Evolutionary conservation across 2,329 filamentous ascomycete genomes (phyloP), one percentile per base, ranked within the genome.

Genomic region (Epichloe hybrida): DNA sequence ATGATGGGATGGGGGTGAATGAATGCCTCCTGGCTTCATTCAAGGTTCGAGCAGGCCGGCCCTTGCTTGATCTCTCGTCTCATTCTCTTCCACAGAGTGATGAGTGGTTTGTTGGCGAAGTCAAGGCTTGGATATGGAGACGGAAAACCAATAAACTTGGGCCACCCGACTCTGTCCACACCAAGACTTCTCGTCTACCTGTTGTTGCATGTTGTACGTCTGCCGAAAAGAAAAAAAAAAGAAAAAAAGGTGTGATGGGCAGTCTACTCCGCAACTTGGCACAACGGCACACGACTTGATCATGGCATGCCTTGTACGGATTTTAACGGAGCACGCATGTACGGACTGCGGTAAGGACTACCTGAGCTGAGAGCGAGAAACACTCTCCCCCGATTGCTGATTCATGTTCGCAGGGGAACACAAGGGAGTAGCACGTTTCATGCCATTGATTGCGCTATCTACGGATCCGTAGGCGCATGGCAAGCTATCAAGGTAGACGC

Each of bases 21-120:
- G 49, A 48, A 52, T 53, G 39, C 15, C 42, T 50, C 15, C 42
- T 50, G 36, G 41, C 48, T 50, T 42, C 40, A 9, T 31, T 31
- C 8, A 31, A 23, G 21, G 17, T 20, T 20, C 20, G n/a, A 42
- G 11, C 36, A 38, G 13, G 36, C n/a, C n/a, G 36, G 40, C 40
- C 40, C 20, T 23, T 42, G n/a, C n/a, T 21, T 21, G 27, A 31
- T 31, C 27, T 31, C 27, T 9, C 27, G 27, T 17, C 39, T 20
- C 40, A 13, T 27, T 27, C 11, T 21, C 40, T 42, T 42, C 40
- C 40, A 7, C 17, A 17, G 40, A 20, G 17, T 17, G 20, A 11
- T 21, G 40, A 42, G 40, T 42, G 40, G 9, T 41, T 11, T 41
- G 17, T 20, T 31, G 27, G 27, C 27, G 9, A 31, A 31, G 8